Percentiles rank a stretch among this genome's conserved stretches.
Evolutionary conservation across 768 basidiomycete genomes (phyloP).

Genomic region (Boletus rubescentipes): DNA sequence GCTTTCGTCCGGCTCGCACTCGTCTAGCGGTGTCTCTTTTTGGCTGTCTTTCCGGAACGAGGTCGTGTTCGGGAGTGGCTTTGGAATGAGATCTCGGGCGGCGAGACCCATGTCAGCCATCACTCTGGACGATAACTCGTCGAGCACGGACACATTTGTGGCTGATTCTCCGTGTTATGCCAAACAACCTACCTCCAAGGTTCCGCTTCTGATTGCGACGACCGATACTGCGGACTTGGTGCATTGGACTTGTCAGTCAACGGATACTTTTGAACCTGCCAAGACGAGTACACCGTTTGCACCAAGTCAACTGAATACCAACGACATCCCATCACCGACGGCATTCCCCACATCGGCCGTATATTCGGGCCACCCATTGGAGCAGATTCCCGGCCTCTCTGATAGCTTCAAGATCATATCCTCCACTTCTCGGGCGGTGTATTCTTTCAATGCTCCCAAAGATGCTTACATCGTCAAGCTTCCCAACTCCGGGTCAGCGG

Average conservation of each 20-base stretch:
- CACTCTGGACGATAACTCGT: slow-evolving; percentile 11
- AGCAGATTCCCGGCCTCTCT: not conserved
- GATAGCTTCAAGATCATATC: not conserved
- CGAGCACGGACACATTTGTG: slow-evolving; percentile 24
- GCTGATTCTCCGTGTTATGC: slow-evolving; percentile 19
- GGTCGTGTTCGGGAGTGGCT: not conserved
- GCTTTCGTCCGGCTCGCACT: not conserved
- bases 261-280: slow-evolving; percentile 12
- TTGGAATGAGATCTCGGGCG: slow-evolving; percentile 1
- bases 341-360: not conserved
- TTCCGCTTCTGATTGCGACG: slow-evolving; percentile 4
- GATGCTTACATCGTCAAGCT: slow-evolving; percentile 17
- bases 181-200: slow-evolving; percentile 6
- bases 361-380: not conserved
- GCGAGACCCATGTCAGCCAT: slow-evolving; percentile 6
- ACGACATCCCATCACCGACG: not conserved
- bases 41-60: slow-evolving; percentile 1
- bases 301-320: not conserved
- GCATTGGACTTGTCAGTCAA: not conserved
- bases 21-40: slow-evolving; percentile 10
- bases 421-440: slow-evolving; percentile 4
- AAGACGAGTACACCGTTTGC: slow-evolving; percentile 19
- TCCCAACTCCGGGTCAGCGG: not conserved
- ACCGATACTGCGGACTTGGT: not conserved
- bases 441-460: slow-evolving; percentile 1